Evolutionary conservation across 225 moss, liverwort and hornwort genomes (phyloP).

Genomic region (Climacium dendroides): DNA sequence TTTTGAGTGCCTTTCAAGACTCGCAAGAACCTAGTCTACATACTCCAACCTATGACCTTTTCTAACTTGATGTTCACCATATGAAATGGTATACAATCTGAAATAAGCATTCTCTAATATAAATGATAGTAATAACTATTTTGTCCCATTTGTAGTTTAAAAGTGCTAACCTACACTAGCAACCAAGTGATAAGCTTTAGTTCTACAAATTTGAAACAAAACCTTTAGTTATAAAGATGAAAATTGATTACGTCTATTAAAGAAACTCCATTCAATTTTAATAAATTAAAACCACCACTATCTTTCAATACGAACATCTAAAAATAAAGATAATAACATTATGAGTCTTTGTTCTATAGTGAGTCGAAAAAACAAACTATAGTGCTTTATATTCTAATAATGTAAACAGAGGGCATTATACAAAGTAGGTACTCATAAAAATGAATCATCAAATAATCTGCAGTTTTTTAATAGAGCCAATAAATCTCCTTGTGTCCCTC

Average conservation of each 20-base stretch:
- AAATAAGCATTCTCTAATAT: not conserved
- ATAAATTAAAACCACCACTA: not conserved
- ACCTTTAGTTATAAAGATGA: not conserved
- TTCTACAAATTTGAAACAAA: not conserved
- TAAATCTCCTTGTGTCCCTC: not conserved
- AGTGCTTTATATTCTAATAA: rapidly evolving
- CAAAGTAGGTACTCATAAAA: not conserved
- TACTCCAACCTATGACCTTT: not conserved
- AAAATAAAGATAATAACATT: not conserved
- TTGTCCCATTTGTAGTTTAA: not conserved
- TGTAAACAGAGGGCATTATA: rapidly evolving
- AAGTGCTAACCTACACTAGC: not conserved
- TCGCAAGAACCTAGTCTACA: not conserved
- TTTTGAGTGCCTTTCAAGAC: not conserved
- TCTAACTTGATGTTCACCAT: rapidly evolving
- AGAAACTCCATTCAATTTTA: rapidly evolving
- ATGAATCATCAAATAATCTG: not conserved
- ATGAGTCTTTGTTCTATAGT: not conserved
- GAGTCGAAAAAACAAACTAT: rapidly evolving
- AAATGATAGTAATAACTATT: not conserved
- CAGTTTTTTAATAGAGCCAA: not conserved
- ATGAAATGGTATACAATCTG: not conserved
- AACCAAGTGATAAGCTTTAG: not conserved
- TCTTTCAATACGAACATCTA: not conserved
- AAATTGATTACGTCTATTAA: not conserved